phyloP scores from a whole-genome alignment of 345 rosid species.

The Punica granatum region DNA sequence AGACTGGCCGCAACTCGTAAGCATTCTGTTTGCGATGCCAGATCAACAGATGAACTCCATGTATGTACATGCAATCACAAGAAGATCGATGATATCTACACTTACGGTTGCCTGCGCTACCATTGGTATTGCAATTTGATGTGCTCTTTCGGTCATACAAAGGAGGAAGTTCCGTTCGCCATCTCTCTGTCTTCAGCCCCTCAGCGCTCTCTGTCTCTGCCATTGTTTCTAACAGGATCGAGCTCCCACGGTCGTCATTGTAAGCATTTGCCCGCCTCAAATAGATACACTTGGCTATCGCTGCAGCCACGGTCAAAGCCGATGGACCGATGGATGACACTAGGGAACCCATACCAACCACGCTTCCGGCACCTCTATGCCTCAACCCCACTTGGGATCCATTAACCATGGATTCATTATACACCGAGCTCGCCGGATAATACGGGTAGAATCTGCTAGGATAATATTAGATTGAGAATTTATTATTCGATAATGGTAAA shows the following conservation, averaged over 20 bases:
- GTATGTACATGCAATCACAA: no score
- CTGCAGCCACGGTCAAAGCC: conserved; percentile 89
- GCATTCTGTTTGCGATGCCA: no score
- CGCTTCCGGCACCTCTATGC: conserved; percentile 21
- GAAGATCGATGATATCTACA: no score
- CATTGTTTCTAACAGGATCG: conserved; percentile 45
- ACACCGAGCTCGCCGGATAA: conserved; percentile 12
- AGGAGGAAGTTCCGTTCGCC: conserved; percentile 55
- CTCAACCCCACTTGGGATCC: conserved; percentile 6
- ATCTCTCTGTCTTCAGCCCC: conserved; percentile 51
- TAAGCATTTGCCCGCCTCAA: conserved; percentile 3
- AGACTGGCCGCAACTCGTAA: no score
- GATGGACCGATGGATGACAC: conserved; percentile 81
- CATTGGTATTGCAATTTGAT: no score
- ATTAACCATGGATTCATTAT: conserved; percentile 3
- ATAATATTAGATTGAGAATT: no score
- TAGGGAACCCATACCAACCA: conserved; percentile 6
- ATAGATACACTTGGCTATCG: conserved; percentile 77
- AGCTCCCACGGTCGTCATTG: conserved; percentile 27
- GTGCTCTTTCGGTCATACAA: conserved; percentile 14
- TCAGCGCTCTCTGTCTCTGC: conserved; percentile 37
- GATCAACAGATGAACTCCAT: no score
- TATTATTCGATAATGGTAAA: no score
- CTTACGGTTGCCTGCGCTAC: no score
- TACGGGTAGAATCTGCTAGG: conserved; percentile 1